These are phyloP conservation scores for Trichosporon faecale DNA, from an alignment of 1,284 basidiomycete genomes.

Conservation along the genomic window DNA sequence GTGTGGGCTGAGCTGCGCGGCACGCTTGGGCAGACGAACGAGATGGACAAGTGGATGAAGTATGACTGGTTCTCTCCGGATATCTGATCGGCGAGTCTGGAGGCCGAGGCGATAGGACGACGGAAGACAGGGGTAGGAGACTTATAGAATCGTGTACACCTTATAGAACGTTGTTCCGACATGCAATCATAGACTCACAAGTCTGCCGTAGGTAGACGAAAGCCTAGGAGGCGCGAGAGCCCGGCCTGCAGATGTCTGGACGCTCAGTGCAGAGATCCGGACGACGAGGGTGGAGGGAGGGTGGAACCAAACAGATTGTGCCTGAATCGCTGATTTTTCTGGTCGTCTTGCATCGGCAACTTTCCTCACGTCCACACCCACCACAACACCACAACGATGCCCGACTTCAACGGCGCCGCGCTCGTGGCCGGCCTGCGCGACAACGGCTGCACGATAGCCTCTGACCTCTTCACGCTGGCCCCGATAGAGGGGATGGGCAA, in stretches of 20 bases:
- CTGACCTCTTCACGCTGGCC: slow-evolving; percentile 28
- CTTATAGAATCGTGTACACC: slow-evolving; percentile 3
- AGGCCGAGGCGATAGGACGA: too few species aligned
- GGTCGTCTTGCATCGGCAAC: background rate
- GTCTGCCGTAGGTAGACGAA: too few species aligned
- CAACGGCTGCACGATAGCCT: background rate
- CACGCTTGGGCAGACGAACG: slow-evolving; percentile 71
- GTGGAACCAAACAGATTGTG: slow-evolving; percentile 10
- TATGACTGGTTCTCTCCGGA: slow-evolving; percentile 40
- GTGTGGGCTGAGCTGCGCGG: slow-evolving; percentile 84
- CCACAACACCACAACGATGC: background rate
- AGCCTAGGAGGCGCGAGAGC: too few species aligned
- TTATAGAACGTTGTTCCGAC: background rate
- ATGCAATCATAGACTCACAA: background rate
- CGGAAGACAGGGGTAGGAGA: background rate
- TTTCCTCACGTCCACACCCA: background rate
- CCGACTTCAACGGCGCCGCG: background rate
- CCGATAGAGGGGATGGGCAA: slow-evolving; percentile 45
- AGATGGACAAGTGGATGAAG: slow-evolving; percentile 61
- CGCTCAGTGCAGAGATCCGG: too few species aligned
- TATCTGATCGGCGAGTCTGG: slow-evolving; percentile 14
- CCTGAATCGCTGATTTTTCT: slow-evolving; percentile 3
- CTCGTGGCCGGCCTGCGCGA: background rate
- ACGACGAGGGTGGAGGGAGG: background rate
- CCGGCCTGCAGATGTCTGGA: too few species aligned